These are phyloP conservation scores for Pseudodiploospora longispora DNA, from an alignment of 2,329 filamentous ascomycete species.

Conservation along the genomic window DNA sequence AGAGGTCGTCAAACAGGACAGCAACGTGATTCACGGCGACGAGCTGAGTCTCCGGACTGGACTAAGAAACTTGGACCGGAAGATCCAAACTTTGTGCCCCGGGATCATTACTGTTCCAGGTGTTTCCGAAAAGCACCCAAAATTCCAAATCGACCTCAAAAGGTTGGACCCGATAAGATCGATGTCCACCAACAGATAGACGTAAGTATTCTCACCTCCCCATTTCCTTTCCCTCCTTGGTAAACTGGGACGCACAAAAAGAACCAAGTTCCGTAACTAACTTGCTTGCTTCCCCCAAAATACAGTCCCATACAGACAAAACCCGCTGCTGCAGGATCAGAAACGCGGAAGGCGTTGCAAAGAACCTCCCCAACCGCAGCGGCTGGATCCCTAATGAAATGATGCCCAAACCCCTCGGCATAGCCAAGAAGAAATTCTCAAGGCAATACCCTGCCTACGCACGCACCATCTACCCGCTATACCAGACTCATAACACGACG, in stretches of 20 bases:
- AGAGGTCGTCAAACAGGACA: background rate
- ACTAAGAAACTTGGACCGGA: slow-evolving; percentile 13
- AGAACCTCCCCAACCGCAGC: slow-evolving; percentile 22
- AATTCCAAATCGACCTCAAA: background rate
- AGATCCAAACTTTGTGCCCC: slow-evolving; percentile 16
- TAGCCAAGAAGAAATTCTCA: slow-evolving; percentile 17
- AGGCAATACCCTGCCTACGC: slow-evolving; percentile 17
- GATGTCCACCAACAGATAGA: too few relatives aligned
- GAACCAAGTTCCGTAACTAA: background rate
- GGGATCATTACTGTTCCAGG: slow-evolving; percentile 24
- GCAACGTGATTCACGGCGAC: slow-evolving; percentile 5
- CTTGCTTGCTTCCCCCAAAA: too few relatives aligned
- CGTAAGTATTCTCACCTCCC: too few relatives aligned
- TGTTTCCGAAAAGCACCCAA: slow-evolving; percentile 22
- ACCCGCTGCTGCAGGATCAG: slow-evolving; percentile 19
- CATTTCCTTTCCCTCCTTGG: too few relatives aligned
- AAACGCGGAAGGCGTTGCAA: slow-evolving; percentile 11
- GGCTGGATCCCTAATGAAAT: slow-evolving; percentile 20
- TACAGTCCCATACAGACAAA: slow-evolving; percentile 13
- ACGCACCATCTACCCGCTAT: slow-evolving; percentile 21
- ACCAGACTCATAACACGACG: slow-evolving; percentile 8
- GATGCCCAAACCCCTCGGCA: slow-evolving; percentile 10
- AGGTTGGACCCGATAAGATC: too few relatives aligned
- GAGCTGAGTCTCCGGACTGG: slow-evolving; percentile 19
- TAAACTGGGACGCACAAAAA: too few relatives aligned